A percentile compares a stretch with the other conserved stretches of the same genome.
Conservation (phyloP, 495 filamentous ascomycete species). For the Bombardia bombarda region DNA sequence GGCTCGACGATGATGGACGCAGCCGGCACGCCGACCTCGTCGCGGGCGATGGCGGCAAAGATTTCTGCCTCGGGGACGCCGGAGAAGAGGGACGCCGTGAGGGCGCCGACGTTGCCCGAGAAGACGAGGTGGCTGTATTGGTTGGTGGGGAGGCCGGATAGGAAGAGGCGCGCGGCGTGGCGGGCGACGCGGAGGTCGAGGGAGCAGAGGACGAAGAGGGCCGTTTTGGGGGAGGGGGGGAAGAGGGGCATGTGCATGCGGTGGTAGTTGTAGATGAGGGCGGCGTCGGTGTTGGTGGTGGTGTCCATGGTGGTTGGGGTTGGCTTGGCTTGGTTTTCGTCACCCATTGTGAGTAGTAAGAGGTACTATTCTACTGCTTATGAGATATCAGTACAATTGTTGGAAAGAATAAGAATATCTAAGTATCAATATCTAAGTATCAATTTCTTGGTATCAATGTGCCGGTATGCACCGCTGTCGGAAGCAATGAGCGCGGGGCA, state of each 20-base stretch:
- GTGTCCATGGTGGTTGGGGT: neutral
- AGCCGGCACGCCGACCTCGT: constrained; percentile 18
- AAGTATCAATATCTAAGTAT: too few species aligned
- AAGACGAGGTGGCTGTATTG: constrained; percentile 20
- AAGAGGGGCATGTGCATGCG: constrained; percentile 20
- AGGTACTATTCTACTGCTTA: too few species aligned
- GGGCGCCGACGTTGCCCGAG: constrained; percentile 24
- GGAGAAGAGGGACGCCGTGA: constrained; percentile 23
- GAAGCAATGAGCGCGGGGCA: too few species aligned
- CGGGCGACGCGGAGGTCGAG: constrained; percentile 30
- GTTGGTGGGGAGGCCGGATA: constrained; percentile 15
- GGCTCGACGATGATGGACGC: constrained; percentile 23
- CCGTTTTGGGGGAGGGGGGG: constrained; percentile 8
- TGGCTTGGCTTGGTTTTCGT: too few species aligned
- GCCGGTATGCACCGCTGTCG: too few species aligned
- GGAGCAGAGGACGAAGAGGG: constrained; percentile 32
- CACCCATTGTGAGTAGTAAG: too few species aligned
- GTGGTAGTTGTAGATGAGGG: constrained; percentile 32
- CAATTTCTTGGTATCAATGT: too few species aligned
- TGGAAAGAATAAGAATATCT: too few species aligned
- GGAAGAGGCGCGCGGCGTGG: constrained; percentile 26
- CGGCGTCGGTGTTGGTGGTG: constrained; percentile 15
- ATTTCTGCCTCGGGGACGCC: constrained; percentile 27
- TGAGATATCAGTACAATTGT: too few species aligned
- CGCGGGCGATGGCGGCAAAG: constrained; percentile 19